These are phyloP conservation scores for Ceratocystis destructans DNA, from an alignment of 2,329 filamentous ascomycete species.

Conservation along the genomic window DNA sequence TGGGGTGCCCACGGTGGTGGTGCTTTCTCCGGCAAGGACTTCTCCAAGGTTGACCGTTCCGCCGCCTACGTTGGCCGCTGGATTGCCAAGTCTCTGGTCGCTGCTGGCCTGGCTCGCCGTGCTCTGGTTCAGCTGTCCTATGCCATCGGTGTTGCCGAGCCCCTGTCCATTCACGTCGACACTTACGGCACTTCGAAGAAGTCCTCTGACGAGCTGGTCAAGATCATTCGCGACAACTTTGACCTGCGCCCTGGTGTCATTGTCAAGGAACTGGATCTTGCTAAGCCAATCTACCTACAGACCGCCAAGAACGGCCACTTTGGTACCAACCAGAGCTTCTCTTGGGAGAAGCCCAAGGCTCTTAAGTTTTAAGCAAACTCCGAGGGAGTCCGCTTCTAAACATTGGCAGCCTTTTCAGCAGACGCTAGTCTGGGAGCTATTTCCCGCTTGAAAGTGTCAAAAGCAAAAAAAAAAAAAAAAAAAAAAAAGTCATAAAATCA, in stretches of 20 bases:
- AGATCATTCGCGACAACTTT: slow-evolving; percentile 93
- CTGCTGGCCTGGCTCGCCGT: slow-evolving; percentile 78
- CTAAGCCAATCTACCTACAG: slow-evolving; percentile 93
- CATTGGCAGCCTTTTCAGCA: background rate
- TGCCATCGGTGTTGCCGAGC: slow-evolving; percentile 97
- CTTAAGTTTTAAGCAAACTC: slow-evolving; percentile 63
- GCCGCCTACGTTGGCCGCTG: slow-evolving; percentile 95
- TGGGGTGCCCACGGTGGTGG: slow-evolving; percentile 99
- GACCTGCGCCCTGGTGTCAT: slow-evolving; percentile 97
- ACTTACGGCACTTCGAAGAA: slow-evolving; percentile 88
- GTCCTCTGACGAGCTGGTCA: slow-evolving; percentile 81
- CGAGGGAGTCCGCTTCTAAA: background rate
- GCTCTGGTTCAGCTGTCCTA: slow-evolving; percentile 96
- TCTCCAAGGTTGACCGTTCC: slow-evolving; percentile 99
- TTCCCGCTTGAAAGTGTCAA: slow-evolving; percentile 8
- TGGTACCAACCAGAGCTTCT: slow-evolving; percentile 88
- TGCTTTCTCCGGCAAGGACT: slow-evolving; percentile 99
- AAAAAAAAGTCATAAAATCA: slow-evolving; percentile 9
- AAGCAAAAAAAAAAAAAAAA: slow-evolving; percentile 5
- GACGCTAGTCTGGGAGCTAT: background rate
- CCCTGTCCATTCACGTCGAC: slow-evolving; percentile 94
- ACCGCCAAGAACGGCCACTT: slow-evolving; percentile 99
- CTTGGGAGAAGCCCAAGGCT: slow-evolving; percentile 94
- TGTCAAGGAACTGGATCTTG: slow-evolving; percentile 89
- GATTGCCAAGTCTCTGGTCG: slow-evolving; percentile 96